Evolutionary conservation across 164 flowering plant genomes (phyloP).

Genomic region (Dillenia turbinata): DNA sequence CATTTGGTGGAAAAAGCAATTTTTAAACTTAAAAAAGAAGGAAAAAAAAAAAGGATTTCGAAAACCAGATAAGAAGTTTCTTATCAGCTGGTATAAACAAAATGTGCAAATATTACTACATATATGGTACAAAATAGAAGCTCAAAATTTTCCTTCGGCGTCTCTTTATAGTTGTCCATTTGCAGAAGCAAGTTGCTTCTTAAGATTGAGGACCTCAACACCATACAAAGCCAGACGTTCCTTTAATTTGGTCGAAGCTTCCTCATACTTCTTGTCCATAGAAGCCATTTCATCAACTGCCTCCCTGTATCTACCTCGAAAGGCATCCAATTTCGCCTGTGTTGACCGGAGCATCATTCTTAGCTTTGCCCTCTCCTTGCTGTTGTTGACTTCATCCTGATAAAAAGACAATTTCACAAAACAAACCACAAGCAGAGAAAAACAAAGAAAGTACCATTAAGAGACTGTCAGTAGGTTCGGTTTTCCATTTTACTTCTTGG

Average conservation of each 20-base stretch:
- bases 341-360: constrained; percentile 66
- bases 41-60: too few relatives aligned
- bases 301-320: constrained; percentile 44
- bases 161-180: background rate
- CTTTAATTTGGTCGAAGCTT: constrained; percentile 56
- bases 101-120: too few relatives aligned
- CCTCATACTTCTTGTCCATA: constrained; percentile 57
- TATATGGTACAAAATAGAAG: too few relatives aligned
- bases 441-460: too few relatives aligned
- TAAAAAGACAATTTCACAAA: background rate
- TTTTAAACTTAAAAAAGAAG: too few relatives aligned
- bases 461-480: too few relatives aligned
- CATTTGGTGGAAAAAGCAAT: too few relatives aligned
- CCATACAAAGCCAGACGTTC: constrained; percentile 38
- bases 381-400: constrained; percentile 38
- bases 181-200: constrained; percentile 41
- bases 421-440: background rate
- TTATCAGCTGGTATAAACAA: too few relatives aligned
- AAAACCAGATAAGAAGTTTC: too few relatives aligned
- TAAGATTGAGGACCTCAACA: constrained; percentile 53
- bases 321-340: constrained; percentile 63
- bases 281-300: constrained; percentile 37
- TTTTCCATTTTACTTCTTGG: too few relatives aligned
- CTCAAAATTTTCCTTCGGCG: too few relatives aligned
- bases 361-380: constrained; percentile 50